Percentiles rank a stretch among this genome's conserved stretches.
These are phyloP conservation scores for Nicotiana undulata DNA, from an alignment of 257 asterid genomes.

Conservation along the genomic window DNA sequence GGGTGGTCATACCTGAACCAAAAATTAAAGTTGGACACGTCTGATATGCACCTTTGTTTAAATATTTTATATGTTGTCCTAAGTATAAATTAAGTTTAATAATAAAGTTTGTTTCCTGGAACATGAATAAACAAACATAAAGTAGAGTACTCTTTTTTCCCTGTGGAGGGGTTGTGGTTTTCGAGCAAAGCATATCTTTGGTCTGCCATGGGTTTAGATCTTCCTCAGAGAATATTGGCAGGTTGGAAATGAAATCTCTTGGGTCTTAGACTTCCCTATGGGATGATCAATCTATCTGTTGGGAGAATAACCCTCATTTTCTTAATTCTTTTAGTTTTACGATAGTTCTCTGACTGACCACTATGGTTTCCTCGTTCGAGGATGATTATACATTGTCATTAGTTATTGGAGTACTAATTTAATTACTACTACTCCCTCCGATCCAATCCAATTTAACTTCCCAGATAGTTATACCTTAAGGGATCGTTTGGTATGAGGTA, in stretches of 20 bases:
- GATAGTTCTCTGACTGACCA: not conserved
- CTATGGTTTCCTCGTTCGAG: not conserved
- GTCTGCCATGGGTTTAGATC: constrained; percentile 12
- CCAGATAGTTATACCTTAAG: no score
- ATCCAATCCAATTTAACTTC: no score
- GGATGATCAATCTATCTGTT: constrained; percentile 1
- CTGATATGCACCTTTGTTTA: not conserved
- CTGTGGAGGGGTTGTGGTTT: not conserved
- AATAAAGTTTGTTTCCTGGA: not conserved
- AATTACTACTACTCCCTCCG: no score
- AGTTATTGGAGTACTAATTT: no score
- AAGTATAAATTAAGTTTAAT: not conserved
- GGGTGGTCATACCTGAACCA: constrained; percentile 5
- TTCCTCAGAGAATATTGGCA: constrained; percentile 2
- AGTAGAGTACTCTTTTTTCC: not conserved
- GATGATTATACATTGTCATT: not conserved
- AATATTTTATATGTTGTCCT: not conserved
- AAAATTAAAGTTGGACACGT: constrained; percentile 1
- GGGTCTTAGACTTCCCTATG: not conserved
- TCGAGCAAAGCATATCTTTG: constrained; percentile 15
- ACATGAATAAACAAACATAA: not conserved
- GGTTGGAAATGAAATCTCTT: not conserved
- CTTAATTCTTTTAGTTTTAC: not conserved
- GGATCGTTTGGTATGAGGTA: no score
- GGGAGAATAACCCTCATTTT: not conserved